These are phyloP conservation scores for Zea luxurians DNA, from an alignment of 176 grass and related monocot species.

Conservation along the genomic window DNA sequence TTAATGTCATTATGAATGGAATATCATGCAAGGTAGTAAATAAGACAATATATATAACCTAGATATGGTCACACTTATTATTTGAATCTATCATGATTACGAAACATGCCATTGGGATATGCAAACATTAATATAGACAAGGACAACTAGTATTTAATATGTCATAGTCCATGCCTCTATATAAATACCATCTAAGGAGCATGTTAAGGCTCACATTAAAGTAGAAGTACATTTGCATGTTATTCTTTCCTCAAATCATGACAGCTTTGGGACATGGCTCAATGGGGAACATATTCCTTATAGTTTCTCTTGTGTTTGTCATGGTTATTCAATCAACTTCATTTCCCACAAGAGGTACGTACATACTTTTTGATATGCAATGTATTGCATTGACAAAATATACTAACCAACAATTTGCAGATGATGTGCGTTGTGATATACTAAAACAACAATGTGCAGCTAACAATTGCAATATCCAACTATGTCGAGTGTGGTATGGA, in stretches of 20 bases:
- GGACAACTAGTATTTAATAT: not conserved
- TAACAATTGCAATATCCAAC: not conserved
- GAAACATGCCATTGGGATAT: too few relatives aligned
- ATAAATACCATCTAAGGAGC: not conserved
- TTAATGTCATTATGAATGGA: too few relatives aligned
- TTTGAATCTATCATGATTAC: too few relatives aligned
- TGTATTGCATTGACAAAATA: not conserved
- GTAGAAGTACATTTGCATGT: not conserved
- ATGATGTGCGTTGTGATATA: not conserved
- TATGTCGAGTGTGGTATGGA: not conserved
- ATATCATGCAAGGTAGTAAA: too few relatives aligned
- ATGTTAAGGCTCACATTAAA: not conserved
- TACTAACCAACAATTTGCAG: not conserved
- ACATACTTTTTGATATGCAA: not conserved
- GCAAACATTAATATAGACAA: not conserved
- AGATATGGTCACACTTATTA: too few relatives aligned
- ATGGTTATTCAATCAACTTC: not conserved
- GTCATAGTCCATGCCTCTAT: not conserved
- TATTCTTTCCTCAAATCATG: not conserved
- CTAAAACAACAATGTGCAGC: not conserved
- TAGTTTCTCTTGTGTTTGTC: not conserved
- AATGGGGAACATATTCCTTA: not conserved
- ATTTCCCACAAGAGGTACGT: not conserved
- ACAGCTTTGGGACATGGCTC: not conserved
- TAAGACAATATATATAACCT: too few relatives aligned